These are phyloP conservation scores for Psilocybe cubensis DNA, from an alignment of 768 basidiomycete species.

Conservation along the genomic window DNA sequence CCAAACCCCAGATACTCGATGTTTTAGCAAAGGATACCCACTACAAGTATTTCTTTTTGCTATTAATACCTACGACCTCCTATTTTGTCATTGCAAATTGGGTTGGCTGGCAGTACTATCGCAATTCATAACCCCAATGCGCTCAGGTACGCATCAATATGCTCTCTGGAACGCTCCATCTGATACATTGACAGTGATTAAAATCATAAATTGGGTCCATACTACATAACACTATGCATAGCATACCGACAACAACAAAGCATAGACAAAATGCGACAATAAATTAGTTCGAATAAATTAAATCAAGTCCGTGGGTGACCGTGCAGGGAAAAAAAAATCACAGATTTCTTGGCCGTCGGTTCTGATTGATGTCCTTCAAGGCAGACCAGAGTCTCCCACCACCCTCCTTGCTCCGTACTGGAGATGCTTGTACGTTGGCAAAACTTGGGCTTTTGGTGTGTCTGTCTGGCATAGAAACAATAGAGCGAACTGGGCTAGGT, in stretches of 20 bases:
- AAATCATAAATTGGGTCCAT: neutral
- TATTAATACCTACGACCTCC: conserved; percentile 79
- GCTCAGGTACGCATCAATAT: neutral
- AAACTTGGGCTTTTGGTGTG: conserved; percentile 17
- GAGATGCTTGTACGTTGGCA: conserved; percentile 5
- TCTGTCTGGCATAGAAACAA: conserved; percentile 26
- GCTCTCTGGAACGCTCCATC: neutral
- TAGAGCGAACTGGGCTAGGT: conserved; percentile 28
- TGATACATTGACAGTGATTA: neutral
- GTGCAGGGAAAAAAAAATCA: conserved; percentile 9
- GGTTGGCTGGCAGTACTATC: conserved; percentile 98
- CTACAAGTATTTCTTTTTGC: conserved; percentile 86
- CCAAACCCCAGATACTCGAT: conserved; percentile 57
- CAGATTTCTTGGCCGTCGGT: conserved; percentile 18
- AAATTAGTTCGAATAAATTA: conserved; percentile 18
- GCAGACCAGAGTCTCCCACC: conserved; percentile 27
- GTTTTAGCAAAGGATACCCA: conserved; percentile 72
- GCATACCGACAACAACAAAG: neutral
- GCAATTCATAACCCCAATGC: conserved; percentile 66
- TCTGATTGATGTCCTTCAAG: conserved; percentile 20
- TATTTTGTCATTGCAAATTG: conserved; percentile 98
- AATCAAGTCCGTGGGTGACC: neutral
- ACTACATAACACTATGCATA: neutral
- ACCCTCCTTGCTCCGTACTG: conserved; percentile 12
- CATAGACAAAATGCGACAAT: conserved; percentile 9